A percentile compares a stretch with the other conserved stretches of the same genome.
Evolutionary conservation across 371 early-diverging fungal genomes (phyloP).

Genomic region (Batkoa obscura): DNA sequence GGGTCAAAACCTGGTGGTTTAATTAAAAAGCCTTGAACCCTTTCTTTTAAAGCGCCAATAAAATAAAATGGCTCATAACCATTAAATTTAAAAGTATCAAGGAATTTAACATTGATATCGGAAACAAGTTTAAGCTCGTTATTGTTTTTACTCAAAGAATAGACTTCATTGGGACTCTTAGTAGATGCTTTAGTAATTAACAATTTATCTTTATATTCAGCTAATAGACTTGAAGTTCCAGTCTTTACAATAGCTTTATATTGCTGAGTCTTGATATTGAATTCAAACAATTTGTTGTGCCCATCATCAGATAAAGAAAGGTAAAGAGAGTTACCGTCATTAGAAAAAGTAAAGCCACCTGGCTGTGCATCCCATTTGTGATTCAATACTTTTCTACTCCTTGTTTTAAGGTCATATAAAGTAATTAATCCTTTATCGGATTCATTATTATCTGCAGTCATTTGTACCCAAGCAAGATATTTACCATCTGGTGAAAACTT

Average conservation of each 20-base stretch:
- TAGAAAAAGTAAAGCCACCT: constrained; percentile 27
- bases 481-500: constrained; percentile 36
- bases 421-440: constrained; percentile 52
- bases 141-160: constrained; percentile 15
- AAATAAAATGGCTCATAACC: constrained; percentile 41
- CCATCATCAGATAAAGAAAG: constrained; percentile 39
- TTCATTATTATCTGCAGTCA: constrained; percentile 47
- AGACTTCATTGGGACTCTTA: constrained; percentile 22
- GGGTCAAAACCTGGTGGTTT: constrained; percentile 43
- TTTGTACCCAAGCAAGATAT: constrained; percentile 50
- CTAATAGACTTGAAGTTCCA: constrained; percentile 12
- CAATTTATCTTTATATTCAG: constrained; percentile 17
- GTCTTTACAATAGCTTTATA: not conserved
- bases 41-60: constrained; percentile 32
- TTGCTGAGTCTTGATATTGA: constrained; percentile 19
- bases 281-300: constrained; percentile 28
- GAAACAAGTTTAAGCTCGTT: constrained; percentile 15
- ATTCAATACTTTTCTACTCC: constrained; percentile 21
- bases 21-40: constrained; percentile 50
- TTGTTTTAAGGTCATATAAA: constrained; percentile 9
- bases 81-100: constrained; percentile 9
- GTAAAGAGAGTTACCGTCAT: constrained; percentile 23
- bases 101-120: constrained; percentile 11
- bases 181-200: constrained; percentile 21
- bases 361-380: constrained; percentile 45